Base-by-base conservation (phyloP, 345 rosid genomes). In the Geranium rotundifolium region DNA sequence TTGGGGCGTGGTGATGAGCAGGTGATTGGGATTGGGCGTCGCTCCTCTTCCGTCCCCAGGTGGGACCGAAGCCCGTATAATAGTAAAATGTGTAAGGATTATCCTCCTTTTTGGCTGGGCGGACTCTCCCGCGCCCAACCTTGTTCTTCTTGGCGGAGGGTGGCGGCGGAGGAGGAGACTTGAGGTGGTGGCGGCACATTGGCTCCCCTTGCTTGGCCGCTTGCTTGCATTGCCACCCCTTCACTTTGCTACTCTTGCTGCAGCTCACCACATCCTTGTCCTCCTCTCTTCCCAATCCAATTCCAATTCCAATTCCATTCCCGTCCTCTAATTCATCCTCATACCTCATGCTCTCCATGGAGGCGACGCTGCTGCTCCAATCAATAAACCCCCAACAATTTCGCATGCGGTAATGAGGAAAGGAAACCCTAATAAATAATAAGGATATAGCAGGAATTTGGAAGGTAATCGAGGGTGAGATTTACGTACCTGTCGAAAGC, bases 21-120 rank as follows among this genome's bases (percentile, higher is more conserved):
- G 27, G 57, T 17, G 56, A 56, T 10, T 29, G 15, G 13, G 54
- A 12, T 52, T 52, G 29, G 49, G 19, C n/a, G 19, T 8, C 34
- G 18, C 19, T 20, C 31, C 20, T 18, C 12, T 29, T 64, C 54
- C 29, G 89, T n/a, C 92, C 85, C 96, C 98, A 85, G 57, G 68
- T 55, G 39, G 96, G 98, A 19, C 98, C 96, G 64, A 89, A 91
- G 70, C 96, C 98, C n/a, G 96, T 81, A 79, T 91, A 91, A 68
- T 91, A 91, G 67, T 91, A 91, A 68, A 83, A 91, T 80, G 85
- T 89, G 57, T 79, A 73, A 8, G 90, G 93, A 70, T 81, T 84
- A 17, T 49, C 63, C 23, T 61, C 76, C 64, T 75, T 81, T 27
- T 59, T 79, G 4, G 77, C 63, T 17, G 72, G 74, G 60, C 81